Percentiles rank a stretch among this genome's conserved stretches.
These are phyloP conservation scores for Rubia balearica DNA, from an alignment of 305 asterid genomes.

Conservation along the genomic window DNA sequence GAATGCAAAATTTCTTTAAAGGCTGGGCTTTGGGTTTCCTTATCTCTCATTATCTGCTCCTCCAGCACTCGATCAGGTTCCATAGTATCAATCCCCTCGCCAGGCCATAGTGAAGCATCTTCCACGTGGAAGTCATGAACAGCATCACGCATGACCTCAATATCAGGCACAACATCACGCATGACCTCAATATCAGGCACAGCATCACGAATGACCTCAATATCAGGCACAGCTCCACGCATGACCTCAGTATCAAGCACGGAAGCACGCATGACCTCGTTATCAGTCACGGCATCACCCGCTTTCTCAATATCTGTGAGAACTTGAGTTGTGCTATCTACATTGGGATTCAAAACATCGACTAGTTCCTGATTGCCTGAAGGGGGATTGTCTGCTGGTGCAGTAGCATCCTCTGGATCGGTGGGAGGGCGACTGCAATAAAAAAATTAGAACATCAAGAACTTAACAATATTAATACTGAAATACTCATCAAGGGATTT, in stretches of 20 bases:
- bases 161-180: constrained; percentile 28
- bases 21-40: constrained; percentile 28
- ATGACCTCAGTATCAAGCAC: background rate
- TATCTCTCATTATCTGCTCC: constrained; percentile 47
- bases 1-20: constrained; percentile 34
- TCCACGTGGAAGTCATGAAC: constrained; percentile 28
- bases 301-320: constrained; percentile 23
- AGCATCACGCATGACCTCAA: constrained; percentile 52
- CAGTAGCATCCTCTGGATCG: constrained; percentile 22
- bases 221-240: background rate
- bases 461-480: constrained; percentile 3
- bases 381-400: constrained; percentile 21
- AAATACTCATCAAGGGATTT: constrained; percentile 4
- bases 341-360: constrained; percentile 18
- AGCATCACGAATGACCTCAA: background rate
- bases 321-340: constrained; percentile 27
- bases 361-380: constrained; percentile 22
- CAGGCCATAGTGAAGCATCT: constrained; percentile 34
- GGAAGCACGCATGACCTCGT: background rate
- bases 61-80: constrained; percentile 53
- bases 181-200: constrained; percentile 1
- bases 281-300: background rate
- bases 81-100: constrained; percentile 28
- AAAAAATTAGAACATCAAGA: constrained; percentile 11
- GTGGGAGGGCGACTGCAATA: constrained; percentile 39